phyloP scores from a whole-genome alignment of 2,329 filamentous ascomycete species.

The Blumeria graminis region DNA sequence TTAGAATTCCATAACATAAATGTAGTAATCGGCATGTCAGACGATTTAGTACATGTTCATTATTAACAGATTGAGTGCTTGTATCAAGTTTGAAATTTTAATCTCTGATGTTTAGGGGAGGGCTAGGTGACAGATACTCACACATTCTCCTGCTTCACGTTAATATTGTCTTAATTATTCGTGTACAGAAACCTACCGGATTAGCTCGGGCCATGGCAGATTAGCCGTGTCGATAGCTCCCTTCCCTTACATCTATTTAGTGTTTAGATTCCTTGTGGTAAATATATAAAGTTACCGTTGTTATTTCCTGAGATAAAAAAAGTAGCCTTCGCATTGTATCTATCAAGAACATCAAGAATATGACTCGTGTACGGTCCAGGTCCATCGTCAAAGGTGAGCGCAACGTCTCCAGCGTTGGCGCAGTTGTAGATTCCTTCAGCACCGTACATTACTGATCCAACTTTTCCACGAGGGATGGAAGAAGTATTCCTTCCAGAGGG shows the following conservation, averaged over 20 bases:
- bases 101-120: no score
- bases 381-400: slow-evolving; percentile 44
- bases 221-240: slow-evolving; percentile 27
- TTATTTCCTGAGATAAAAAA: slow-evolving; percentile 27
- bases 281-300: slow-evolving; percentile 5
- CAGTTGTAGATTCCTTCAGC: slow-evolving; percentile 31
- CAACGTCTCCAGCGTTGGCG: slow-evolving; percentile 31
- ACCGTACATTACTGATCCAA: slow-evolving; percentile 31
- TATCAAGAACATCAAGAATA: slow-evolving; percentile 34
- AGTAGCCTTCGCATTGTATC: slow-evolving; percentile 37
- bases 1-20: not conserved
- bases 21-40: not conserved
- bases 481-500: slow-evolving; percentile 30
- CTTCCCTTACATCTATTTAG: slow-evolving; percentile 17
- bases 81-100: no score
- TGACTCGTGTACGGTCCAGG: slow-evolving; percentile 35
- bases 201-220: slow-evolving; percentile 18
- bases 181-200: slow-evolving; percentile 5
- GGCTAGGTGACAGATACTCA: not conserved
- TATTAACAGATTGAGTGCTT: no score
- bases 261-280: not conserved
- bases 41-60: no score
- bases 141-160: not conserved
- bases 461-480: slow-evolving; percentile 21
- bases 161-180: no score